Percentiles rank a stretch among this genome's conserved stretches.
Evolutionary conservation across 768 basidiomycete genomes (phyloP).

Genomic region (Collybia mongolica): DNA sequence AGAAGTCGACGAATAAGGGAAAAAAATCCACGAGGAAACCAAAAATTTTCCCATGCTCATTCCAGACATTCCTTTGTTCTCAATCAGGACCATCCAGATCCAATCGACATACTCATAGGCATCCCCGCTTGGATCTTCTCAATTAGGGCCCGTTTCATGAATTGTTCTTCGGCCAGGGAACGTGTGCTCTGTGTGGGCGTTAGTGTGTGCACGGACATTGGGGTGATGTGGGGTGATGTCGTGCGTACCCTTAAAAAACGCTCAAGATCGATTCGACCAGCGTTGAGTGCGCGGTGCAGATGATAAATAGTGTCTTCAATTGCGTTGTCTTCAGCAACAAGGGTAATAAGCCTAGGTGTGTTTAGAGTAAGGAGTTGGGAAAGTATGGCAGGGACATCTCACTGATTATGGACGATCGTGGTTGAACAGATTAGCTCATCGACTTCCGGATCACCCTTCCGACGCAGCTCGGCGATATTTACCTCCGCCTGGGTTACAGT

Average conservation of each 20-base stretch:
- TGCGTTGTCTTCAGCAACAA: slow-evolving; percentile 99
- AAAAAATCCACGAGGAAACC: slow-evolving; percentile 23
- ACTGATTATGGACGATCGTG: slow-evolving; percentile 98
- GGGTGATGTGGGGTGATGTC: slow-evolving; percentile 10
- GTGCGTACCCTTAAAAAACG: slow-evolving; percentile 82
- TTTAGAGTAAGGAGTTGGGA: slow-evolving; percentile 10
- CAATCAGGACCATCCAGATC: slow-evolving; percentile 38
- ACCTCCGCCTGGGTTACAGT: slow-evolving; percentile 69
- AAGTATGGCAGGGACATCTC: slow-evolving; percentile 24
- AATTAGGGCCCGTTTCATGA: slow-evolving; percentile 92
- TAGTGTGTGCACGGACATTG: slow-evolving; percentile 9
- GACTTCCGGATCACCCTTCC: slow-evolving; percentile 88
- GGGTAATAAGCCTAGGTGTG: slow-evolving; percentile 76
- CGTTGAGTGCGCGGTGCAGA: slow-evolving; percentile 88
- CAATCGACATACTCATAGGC: slow-evolving; percentile 44
- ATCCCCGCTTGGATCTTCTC: slow-evolving; percentile 80
- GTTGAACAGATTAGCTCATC: slow-evolving; percentile 97
- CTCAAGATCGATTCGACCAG: slow-evolving; percentile 91
- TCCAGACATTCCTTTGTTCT: slow-evolving; percentile 6
- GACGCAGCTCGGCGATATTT: slow-evolving; percentile 73
- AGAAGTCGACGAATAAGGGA: slow-evolving; percentile 31
- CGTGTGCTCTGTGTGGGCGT: slow-evolving; percentile 63
- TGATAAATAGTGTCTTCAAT: slow-evolving; percentile 99
- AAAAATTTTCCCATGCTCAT: slow-evolving; percentile 1
- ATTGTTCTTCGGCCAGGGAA: slow-evolving; percentile 91